Base-by-base conservation (phyloP, 805 yeast species). In the Debaryomyces castellii region DNA sequence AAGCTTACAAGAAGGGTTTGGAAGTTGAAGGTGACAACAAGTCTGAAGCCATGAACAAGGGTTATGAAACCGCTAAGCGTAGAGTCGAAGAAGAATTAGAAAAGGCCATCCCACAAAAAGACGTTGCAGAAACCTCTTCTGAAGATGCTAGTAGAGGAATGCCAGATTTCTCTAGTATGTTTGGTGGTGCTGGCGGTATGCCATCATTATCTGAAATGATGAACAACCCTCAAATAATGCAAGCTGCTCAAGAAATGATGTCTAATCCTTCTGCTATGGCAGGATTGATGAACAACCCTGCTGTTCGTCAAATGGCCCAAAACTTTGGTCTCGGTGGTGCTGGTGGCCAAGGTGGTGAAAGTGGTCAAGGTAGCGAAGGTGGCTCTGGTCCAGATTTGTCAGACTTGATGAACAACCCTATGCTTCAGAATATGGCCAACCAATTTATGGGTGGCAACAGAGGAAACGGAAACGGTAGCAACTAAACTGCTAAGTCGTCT, bases 191-290 rank as follows among this genome's bases (percentile, higher is more conserved):
- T 28, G 92, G 91, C 36, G 91, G 90, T 18, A 79, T 83, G 73
- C 83, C 89, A 54, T 76, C 80, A 52, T 72, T 89, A 46, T 73
- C 81, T 40, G 80, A 83, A 24, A 65, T 91, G 71, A 77, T 91
- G 84, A 83, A 78, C 67, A 90, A 91, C 67, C 99, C 99, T n/a
- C 92, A 85, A 67, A 66, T 92, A 50, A 85, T 85, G 85, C 87
- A 85, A 66, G 90, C 90, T 64, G 96, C 96, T 37, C 91, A 87
- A 67, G 79, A 80, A 60, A 75, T 89, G 82, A 88, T 89, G 96
- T 80, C 82, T 43, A 83, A 90, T 63, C 97, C 97, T 30, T 77
- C 71, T 28, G 89, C 94, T 40, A 69, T 90, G 74, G 74, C 71
- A 49, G 81, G 82, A 40, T 69, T 91, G 62, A 80, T 91, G 88